A percentile compares a stretch with the other conserved stretches of the same genome.
phyloP scores from a whole-genome alignment of 768 basidiomycete species.

The Dacryopinax spathularia region DNA sequence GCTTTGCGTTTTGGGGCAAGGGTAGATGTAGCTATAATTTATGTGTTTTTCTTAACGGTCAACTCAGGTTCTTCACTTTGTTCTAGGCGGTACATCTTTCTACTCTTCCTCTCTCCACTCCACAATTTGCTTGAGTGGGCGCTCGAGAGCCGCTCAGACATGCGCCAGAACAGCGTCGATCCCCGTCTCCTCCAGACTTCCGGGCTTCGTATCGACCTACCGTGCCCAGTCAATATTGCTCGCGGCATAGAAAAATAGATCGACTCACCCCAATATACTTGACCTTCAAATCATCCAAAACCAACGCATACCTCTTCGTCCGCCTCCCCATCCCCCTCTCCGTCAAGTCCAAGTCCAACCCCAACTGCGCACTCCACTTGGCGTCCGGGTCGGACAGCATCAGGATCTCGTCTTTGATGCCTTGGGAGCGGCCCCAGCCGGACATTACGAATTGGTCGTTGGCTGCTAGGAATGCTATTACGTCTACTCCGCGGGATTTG shows the following conservation, averaged over 20 bases:
- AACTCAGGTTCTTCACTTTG: no score
- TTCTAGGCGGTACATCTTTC: no score
- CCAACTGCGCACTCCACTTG: slow-evolving; percentile 40
- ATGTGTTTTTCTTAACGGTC: background rate
- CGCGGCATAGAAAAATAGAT: background rate
- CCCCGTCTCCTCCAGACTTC: slow-evolving; percentile 39
- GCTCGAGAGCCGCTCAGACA: slow-evolving; percentile 10
- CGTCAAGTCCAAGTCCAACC: slow-evolving; percentile 11
- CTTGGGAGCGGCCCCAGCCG: slow-evolving; percentile 18
- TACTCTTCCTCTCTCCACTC: no score
- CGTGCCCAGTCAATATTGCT: slow-evolving; percentile 4
- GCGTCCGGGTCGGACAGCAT: slow-evolving; percentile 43
- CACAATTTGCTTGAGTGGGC: no score
- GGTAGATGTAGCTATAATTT: background rate
- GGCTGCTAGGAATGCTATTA: slow-evolving; percentile 12
- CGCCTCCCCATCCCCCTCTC: slow-evolving; percentile 40
- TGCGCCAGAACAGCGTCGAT: slow-evolving; percentile 39
- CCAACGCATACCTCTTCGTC: slow-evolving; percentile 30
- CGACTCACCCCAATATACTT: slow-evolving; percentile 1
- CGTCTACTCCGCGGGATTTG: slow-evolving; percentile 24
- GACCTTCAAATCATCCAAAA: slow-evolving; percentile 20
- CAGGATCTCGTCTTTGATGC: slow-evolving; percentile 32
- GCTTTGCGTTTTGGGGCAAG: background rate
- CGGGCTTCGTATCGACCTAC: slow-evolving; percentile 38
- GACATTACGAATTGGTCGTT: slow-evolving; percentile 19